Evolutionary conservation across 129 eudicot species (phyloP), one percentile per base, ranked within the genome.

Genomic region (Helianthus annuus): DNA sequence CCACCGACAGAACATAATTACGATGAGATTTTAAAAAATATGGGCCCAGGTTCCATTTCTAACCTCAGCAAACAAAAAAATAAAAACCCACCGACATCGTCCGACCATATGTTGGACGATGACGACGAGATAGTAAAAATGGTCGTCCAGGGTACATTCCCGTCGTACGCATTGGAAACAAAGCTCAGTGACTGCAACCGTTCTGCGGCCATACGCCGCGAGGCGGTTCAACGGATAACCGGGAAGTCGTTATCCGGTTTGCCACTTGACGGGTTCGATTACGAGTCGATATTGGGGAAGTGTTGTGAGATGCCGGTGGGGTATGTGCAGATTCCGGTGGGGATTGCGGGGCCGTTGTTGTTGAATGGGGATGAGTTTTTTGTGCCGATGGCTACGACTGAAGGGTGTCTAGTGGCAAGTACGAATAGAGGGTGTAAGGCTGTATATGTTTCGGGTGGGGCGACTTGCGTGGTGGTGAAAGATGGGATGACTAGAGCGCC

Each of bases 241-340:
- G 89, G 89, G 1, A 83, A 81, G 59, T 89, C 96, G 2, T 49
- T 89, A 0, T 66, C 12, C 0, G 90, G 96, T n/a, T 73, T 89
- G 65, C 88, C 92, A 0, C n/a, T 86, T 51, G 92, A 82, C 2
- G 92, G 92, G 4, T 81, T 89, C 38, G 84, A 89, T 66, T 89
- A 86, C 40, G 87, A 89, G 0, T 74, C 96, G 1, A 89, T 89
- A 17, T 51, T 89, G 72, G 96, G 96, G 22, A 92, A 89, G 66
- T 89, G 96, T 72, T 89, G 96, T n/a, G 96, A 89, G 74, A 89
- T 89, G 96, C 92, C 96, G 4, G 85, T 89, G 10, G 88, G 86
- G 32, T 86, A 86, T 46, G 79, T 83, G 39, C 91, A 86, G 68
- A 71, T 86, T 15, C 91, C 91, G 27, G 91, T 86, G 54, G 91